Base-by-base conservation (phyloP, 495 filamentous ascomycete genomes). In the Trichoderma gamsii region DNA sequence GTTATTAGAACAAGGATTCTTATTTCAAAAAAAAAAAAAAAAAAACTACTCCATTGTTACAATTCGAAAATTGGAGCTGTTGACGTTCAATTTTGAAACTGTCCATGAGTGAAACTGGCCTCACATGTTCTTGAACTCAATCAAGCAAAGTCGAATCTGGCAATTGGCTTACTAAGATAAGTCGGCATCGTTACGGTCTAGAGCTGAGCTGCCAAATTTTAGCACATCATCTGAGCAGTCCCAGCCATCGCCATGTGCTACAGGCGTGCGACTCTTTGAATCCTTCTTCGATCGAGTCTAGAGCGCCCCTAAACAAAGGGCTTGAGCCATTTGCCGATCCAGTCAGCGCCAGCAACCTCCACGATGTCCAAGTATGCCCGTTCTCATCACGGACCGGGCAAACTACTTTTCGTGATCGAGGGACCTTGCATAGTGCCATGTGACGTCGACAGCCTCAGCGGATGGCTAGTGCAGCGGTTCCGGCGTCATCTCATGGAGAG, bases 401-500 rank as follows among this genome's bases (percentile, higher is more conserved):
- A 32, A 32, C 56, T 61, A 32, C 23, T 29, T 29, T 29, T n/a
- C 6, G 27, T 61, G 23, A 38, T 38, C 5, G 35, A 25, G 56
- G 56, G 56, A 61, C 56, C 56, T 61, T 61, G 56, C 56, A 61
- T 61, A 32, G 56, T 61, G 25, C 56, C 56, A 61, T 61, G 56
- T 61, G 56, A 61, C 27, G 25, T 61, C 16, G 25, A 16, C 56
- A 61, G 56, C 56, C 56, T 29, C 56, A 52, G 49, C 18, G 49
- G 49, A 23, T 15, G 44, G 44, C 44, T 49, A 49, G 44, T 61
- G 25, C n/a, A 49, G 44, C 44, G n/a, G 6, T 27, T 21, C 15
- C 56, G 11, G 56, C 56, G n/a, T 61, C 23, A 61, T 61, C 23
- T 2, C 27, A 8, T 7, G 0, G n/a, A 61, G 56, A 25, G 15